A percentile compares a stretch with the other conserved stretches of the same genome.
These are phyloP conservation scores for Colletotrichum sidae DNA, from an alignment of 2,329 filamentous ascomycete genomes.

Conservation along the genomic window DNA sequence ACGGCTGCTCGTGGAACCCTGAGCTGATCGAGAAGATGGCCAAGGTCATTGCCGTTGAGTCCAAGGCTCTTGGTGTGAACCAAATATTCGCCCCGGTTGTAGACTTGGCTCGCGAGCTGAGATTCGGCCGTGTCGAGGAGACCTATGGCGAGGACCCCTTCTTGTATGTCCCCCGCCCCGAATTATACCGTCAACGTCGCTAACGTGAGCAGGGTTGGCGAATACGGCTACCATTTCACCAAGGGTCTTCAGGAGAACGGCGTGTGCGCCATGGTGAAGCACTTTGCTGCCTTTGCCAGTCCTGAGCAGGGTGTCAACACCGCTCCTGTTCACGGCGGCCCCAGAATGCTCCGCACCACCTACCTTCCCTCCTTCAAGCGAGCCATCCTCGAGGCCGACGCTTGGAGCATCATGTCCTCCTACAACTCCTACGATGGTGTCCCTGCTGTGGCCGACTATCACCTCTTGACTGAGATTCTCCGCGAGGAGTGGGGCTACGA, in stretches of 20 bases:
- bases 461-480: constrained; percentile 75
- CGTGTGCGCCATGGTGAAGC: constrained; percentile 80
- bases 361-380: constrained; percentile 73
- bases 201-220: constrained; percentile 60
- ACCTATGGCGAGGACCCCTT: constrained; percentile 77
- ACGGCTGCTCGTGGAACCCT: constrained; percentile 78
- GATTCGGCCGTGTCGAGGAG: constrained; percentile 80
- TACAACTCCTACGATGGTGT: constrained; percentile 82
- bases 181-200: not conserved
- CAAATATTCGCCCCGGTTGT: constrained; percentile 79
- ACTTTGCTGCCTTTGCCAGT: constrained; percentile 76
- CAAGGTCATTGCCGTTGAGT: constrained; percentile 72
- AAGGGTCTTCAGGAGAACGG: constrained; percentile 72
- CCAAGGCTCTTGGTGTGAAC: constrained; percentile 75
- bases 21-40: constrained; percentile 75
- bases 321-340: constrained; percentile 65
- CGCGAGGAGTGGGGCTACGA: constrained; percentile 80
- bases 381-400: constrained; percentile 76
- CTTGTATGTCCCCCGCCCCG: constrained; percentile 52
- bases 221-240: constrained; percentile 70
- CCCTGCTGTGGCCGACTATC: constrained; percentile 73
- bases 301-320: constrained; percentile 81
- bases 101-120: constrained; percentile 77
- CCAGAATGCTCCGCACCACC: constrained; percentile 65
- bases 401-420: constrained; percentile 77